These are phyloP conservation scores for Beauveria bassiana DNA, from an alignment of 2,329 filamentous ascomycete genomes.

Conservation along the genomic window DNA sequence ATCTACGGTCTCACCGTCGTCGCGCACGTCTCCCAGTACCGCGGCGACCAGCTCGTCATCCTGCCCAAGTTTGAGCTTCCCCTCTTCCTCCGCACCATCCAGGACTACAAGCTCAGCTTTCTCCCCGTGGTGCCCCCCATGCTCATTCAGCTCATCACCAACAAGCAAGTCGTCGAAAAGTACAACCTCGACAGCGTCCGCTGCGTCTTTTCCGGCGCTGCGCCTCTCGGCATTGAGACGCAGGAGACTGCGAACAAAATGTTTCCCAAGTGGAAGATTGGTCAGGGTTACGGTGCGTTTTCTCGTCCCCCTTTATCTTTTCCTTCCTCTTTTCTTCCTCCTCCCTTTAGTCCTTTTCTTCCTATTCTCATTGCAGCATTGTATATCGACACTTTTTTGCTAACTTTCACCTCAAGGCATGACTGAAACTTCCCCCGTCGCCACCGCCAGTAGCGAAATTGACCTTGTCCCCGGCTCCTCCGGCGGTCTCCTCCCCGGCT, in stretches of 20 bases:
- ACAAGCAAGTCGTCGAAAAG: slow-evolving; percentile 48
- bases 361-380: too few species aligned
- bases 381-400: too few species aligned
- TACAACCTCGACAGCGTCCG: slow-evolving; percentile 63
- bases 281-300: slow-evolving; percentile 61
- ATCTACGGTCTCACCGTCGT: slow-evolving; percentile 73
- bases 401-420: slow-evolving; percentile 38
- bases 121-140: slow-evolving; percentile 72
- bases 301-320: too few species aligned
- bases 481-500: slow-evolving; percentile 57
- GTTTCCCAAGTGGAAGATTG: slow-evolving; percentile 57
- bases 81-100: slow-evolving; percentile 55
- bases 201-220: slow-evolving; percentile 63
- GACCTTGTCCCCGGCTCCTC: slow-evolving; percentile 64
- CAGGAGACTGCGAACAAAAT: slow-evolving; percentile 51
- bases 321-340: not conserved
- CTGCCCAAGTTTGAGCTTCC: slow-evolving; percentile 69
- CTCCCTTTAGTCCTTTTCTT: too few species aligned
- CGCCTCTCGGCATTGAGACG: slow-evolving; percentile 64
- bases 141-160: slow-evolving; percentile 64
- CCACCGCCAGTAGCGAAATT: slow-evolving; percentile 45
- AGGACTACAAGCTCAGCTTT: slow-evolving; percentile 59
- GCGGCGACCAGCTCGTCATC: slow-evolving; percentile 66
- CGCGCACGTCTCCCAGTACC: slow-evolving; percentile 55
- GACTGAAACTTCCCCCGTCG: slow-evolving; percentile 65